phyloP scores from a whole-genome alignment of 2,329 filamentous ascomycete species.

The Emmonsia crescens region DNA sequence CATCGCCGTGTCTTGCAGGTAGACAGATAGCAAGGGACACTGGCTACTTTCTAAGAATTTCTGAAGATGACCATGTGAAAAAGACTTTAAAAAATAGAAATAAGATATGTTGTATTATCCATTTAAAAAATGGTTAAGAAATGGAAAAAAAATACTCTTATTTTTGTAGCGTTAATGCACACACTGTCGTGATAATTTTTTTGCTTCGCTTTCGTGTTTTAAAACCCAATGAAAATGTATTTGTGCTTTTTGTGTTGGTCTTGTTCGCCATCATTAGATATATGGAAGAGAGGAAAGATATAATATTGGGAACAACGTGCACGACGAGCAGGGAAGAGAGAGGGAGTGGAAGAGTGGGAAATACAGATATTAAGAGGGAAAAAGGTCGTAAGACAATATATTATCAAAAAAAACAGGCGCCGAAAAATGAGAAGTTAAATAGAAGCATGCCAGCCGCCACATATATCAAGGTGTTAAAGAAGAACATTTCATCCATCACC shows the following conservation, averaged over 20 bases:
- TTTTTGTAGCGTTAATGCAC: too few species aligned
- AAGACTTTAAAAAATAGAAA: background rate
- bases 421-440: background rate
- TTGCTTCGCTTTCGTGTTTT: too few species aligned
- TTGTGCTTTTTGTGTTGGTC: background rate
- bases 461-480: background rate
- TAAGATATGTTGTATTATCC: background rate
- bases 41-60: background rate
- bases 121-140: background rate
- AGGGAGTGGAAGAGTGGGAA: too few species aligned
- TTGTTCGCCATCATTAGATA: background rate
- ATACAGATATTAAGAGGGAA: too few species aligned
- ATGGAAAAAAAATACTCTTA: too few species aligned
- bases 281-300: background rate
- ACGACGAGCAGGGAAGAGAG: background rate
- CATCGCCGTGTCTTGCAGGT: background rate
- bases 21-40: background rate
- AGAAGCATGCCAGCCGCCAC: slow-evolving; percentile 4
- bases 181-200: too few species aligned
- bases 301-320: background rate
- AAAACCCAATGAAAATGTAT: too few species aligned
- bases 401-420: background rate
- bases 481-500: background rate
- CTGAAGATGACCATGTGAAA: background rate
- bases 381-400: background rate